Base-by-base conservation (phyloP, 2,329 filamentous ascomycete genomes). In the Apiospora hydei region DNA sequence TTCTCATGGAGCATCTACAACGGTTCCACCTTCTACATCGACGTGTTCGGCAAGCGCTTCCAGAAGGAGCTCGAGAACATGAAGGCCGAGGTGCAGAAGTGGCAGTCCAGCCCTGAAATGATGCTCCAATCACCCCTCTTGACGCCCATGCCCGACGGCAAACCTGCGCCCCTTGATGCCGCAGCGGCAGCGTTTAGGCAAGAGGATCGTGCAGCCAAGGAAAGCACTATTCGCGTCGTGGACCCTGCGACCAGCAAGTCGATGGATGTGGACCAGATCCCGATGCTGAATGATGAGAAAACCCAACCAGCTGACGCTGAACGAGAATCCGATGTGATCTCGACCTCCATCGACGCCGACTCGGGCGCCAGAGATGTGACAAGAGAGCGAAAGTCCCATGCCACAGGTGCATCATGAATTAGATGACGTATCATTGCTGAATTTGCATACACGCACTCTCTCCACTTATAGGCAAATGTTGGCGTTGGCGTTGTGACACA, bases 1-100 rank as follows among this genome's bases (percentile, higher is more conserved):
- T 98, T 99, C 79, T 87, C 90, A 61, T 98, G 95, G 95, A 97
- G 94, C 77, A 93, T 98, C 71, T 97, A 98, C 85, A 99, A 99
- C 77, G 96, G 96, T 44, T 94, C 96, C 24, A 98, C 95, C 0
- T 99, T 93, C 82, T 99, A 99, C 83, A 98, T 99, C 79, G 96
- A 99, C 78, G 94, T 98, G 1, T 99, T 98, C 81, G 96, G 97
- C 70, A 97, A 94, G 78, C 91, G 95, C 2, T 98, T 99, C 86
- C 94, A 99, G 85, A 98, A 96, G 80, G 96, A 99, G 82, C 87
- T 99, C 16, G 95, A 99, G 80, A 89, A 92, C 70, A 89, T 99
- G 84, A 95, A 93, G 83, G 90, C 90, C 71, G 96, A 99, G 79
- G 95, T 99, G 11, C 89, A 92, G 66, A 96, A 94, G 81, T 97